phyloP scores from a whole-genome alignment of 495 filamentous ascomycete genomes.

The Penicillium bialowiezense region DNA sequence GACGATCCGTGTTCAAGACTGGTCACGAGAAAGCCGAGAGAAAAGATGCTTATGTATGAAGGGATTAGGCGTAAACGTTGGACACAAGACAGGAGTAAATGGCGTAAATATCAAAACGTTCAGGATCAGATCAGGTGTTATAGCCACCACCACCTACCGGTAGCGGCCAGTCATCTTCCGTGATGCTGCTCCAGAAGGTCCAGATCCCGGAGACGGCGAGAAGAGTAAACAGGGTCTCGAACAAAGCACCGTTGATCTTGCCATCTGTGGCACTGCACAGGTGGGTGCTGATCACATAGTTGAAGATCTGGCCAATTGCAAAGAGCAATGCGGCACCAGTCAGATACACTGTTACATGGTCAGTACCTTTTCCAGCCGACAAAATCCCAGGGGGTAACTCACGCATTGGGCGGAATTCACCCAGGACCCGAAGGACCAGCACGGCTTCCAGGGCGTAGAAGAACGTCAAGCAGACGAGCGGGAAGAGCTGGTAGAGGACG shows the following conservation, averaged over 20 bases:
- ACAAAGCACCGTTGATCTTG: slow-evolving; percentile 89
- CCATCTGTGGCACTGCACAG: slow-evolving; percentile 78
- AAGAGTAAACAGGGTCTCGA: slow-evolving; percentile 90
- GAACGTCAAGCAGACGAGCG: slow-evolving; percentile 78
- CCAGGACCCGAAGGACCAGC: slow-evolving; percentile 79
- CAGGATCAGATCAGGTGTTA: slow-evolving; percentile 45
- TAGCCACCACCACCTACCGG: slow-evolving; percentile 42
- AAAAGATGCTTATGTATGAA: slow-evolving; percentile 18
- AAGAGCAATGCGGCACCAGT: slow-evolving; percentile 72
- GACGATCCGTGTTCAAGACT: slow-evolving; percentile 20
- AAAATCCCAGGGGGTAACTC: slow-evolving; percentile 24
- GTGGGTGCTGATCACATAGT: slow-evolving; percentile 88
- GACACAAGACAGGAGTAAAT: slow-evolving; percentile 4
- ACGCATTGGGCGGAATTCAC: slow-evolving; percentile 85
- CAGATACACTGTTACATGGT: slow-evolving; percentile 63
- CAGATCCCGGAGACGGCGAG: slow-evolving; percentile 77
- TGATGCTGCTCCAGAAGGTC: slow-evolving; percentile 98
- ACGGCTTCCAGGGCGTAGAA: slow-evolving; percentile 81
- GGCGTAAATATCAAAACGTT: too few species aligned
- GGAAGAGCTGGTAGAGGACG: slow-evolving; percentile 87
- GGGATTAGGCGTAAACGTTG: slow-evolving; percentile 12
- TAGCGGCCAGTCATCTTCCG: slow-evolving; percentile 96
- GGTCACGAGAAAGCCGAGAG: slow-evolving; percentile 15
- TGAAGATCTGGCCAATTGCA: slow-evolving; percentile 89
- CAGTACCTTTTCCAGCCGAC: slow-evolving; percentile 10